Percentiles rank a stretch among this genome's conserved stretches.
These are phyloP conservation scores for Hordeum pubiflorum DNA, from an alignment of 202 grass and related monocot genomes.

Conservation along the genomic window DNA sequence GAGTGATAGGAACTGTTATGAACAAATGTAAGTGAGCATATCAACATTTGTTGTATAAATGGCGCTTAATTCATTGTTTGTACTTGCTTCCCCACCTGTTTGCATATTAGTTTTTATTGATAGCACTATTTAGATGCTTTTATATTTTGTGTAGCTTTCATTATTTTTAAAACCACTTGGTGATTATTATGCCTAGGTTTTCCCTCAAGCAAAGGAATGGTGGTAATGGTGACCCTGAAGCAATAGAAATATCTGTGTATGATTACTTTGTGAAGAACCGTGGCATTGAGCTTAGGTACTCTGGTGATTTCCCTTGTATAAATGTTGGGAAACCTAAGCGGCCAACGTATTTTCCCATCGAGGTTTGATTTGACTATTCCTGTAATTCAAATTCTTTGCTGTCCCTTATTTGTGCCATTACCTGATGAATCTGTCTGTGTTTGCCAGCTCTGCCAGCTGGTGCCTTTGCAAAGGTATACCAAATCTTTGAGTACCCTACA, in stretches of 20 bases:
- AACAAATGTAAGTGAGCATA: conserved; percentile 43
- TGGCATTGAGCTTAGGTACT: conserved; percentile 48
- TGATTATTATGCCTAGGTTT: conserved; percentile 36
- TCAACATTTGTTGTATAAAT: background rate
- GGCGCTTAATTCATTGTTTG: background rate
- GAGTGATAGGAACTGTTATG: conserved; percentile 50
- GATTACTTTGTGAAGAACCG: conserved; percentile 65
- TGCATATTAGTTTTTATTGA: background rate
- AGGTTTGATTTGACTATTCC: conserved; percentile 39
- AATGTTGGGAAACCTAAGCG: conserved; percentile 89
- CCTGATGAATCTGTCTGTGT: conserved; percentile 1
- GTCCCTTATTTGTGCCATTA: background rate
- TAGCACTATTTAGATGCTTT: background rate
- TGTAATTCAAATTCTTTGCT: background rate
- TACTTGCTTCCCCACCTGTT: background rate
- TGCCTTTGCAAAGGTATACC: conserved; percentile 63
- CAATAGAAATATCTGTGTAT: conserved; percentile 53
- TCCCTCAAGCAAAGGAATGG: conserved; percentile 45
- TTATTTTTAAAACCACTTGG: background rate
- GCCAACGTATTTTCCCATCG: conserved; percentile 64
- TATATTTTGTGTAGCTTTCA: background rate
- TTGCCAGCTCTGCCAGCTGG: conserved; percentile 42
- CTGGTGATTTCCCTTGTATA: conserved; percentile 55
- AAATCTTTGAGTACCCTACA: conserved; percentile 51
- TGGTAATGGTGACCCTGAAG: conserved; percentile 30